These are phyloP conservation scores for Boletus pseudo-olivaceus DNA, from an alignment of 768 basidiomycete genomes.

Conservation along the genomic window DNA sequence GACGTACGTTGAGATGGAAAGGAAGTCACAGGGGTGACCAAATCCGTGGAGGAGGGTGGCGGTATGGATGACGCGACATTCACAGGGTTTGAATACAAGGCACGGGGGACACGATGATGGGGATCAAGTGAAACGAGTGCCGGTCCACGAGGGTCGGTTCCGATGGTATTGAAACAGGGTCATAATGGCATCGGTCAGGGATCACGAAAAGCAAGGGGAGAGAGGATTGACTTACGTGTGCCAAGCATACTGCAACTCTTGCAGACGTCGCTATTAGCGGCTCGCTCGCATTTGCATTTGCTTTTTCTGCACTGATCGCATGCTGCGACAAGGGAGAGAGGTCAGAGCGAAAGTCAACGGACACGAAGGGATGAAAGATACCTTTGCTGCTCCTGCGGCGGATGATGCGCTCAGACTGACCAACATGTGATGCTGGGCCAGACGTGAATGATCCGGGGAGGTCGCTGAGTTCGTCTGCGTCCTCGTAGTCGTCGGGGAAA, in stretches of 20 bases:
- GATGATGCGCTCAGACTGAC: slow-evolving; percentile 47
- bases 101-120: background rate
- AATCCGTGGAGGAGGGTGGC: slow-evolving; percentile 1
- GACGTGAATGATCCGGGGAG: slow-evolving; percentile 30
- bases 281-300: slow-evolving; percentile 85
- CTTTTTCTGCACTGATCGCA: slow-evolving; percentile 89
- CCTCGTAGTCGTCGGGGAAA: slow-evolving; percentile 64
- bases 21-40: slow-evolving; percentile 3
- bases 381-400: slow-evolving; percentile 78
- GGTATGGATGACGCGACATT: background rate
- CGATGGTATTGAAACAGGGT: background rate
- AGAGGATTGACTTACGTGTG: slow-evolving; percentile 48
- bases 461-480: slow-evolving; percentile 51
- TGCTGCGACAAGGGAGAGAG: slow-evolving; percentile 38
- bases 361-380: slow-evolving; percentile 22
- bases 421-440: slow-evolving; percentile 18
- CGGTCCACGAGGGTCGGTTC: slow-evolving; percentile 9
- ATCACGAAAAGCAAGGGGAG: background rate
- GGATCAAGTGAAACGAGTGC: background rate
- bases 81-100: slow-evolving; percentile 1
- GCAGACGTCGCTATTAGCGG: slow-evolving; percentile 59
- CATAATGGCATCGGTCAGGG: slow-evolving; percentile 8
- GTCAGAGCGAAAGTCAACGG: background rate
- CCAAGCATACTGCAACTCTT: slow-evolving; percentile 72
- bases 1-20: slow-evolving; percentile 3